Base-by-base conservation (phyloP, 257 asterid species). In the Nicotiana paniculata region DNA sequence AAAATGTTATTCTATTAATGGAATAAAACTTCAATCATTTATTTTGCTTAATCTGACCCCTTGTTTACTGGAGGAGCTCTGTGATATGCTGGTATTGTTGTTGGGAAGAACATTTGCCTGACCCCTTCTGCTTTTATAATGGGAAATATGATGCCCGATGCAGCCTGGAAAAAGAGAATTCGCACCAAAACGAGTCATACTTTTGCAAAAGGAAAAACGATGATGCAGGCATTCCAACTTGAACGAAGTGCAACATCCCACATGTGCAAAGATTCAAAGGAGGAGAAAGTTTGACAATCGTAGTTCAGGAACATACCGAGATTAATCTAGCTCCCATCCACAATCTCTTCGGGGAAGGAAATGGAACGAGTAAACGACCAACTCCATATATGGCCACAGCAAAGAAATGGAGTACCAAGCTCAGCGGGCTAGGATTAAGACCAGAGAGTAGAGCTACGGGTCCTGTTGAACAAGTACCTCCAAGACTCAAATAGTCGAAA, bases 401-500 rank as follows among this genome's bases (percentile, higher is more conserved):
- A 64, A 87, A 87, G 85, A 87, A 90, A 76, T 88, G 91, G 80
- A 88, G 85, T 53, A 88, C 88, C 58, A 90, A 79, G 85, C 88
- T 90, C 81, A 88, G 33, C 2, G 93, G 91, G 35, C 87, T 82
- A 21, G 89, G 91, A 70, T 89, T 87, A 18, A 89, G 79, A 80
- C 92, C 92, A 32, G 90, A 84, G 39, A 90, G 90, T 76, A 90
- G 84, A 48, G 92, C 87, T 46, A 89, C 32, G 0, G 93, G 93
- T 77, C 93, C 93, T 24, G 72, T 83, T 5, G 93, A 87, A 58
- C 88, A 90, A 74, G 81, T 84, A 32, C 93, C 93, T 37, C 90
- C 92, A 21, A 89, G 89, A 85, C 90, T 86, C 87, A 90, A 85
- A 81, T 90, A 90, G 79, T 89, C 92, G 12, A 90, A 90, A 72